Evolutionary conservation across 768 basidiomycete genomes (phyloP).

Genomic region (Scleroderma citrinum): DNA sequence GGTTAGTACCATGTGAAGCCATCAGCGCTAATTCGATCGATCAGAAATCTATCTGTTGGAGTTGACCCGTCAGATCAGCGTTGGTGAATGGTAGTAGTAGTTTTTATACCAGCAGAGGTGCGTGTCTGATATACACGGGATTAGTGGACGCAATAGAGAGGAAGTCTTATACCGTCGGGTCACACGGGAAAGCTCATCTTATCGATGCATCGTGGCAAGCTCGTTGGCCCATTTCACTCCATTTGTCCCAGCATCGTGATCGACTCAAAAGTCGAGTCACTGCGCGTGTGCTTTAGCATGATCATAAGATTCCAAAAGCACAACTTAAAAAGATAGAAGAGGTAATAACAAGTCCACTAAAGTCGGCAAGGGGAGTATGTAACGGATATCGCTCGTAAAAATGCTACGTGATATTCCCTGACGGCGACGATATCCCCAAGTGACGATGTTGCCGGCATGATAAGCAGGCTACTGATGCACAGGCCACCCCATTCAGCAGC

Average conservation of each 20-base stretch:
- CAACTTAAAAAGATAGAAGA: neutral
- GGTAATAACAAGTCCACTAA: constrained; percentile 2
- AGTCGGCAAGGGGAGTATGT: constrained; percentile 23
- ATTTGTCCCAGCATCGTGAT: neutral
- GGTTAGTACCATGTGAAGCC: neutral
- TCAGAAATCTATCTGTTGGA: neutral
- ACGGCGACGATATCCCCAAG: constrained; percentile 22
- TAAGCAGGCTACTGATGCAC: constrained; percentile 10
- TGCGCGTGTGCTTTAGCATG: neutral
- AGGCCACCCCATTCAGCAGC: constrained; percentile 55
- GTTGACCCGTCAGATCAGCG: no score
- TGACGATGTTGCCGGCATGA: constrained; percentile 10
- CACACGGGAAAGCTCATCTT: neutral
- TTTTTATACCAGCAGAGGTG: no score
- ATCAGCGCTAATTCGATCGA: neutral
- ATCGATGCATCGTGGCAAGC: neutral
- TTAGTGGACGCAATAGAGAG: no score
- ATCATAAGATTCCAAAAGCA: constrained; percentile 1
- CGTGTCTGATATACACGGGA: no score
- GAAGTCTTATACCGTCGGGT: neutral
- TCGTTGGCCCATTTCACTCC: no score
- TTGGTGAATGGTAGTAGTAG: no score
- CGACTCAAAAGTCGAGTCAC: neutral
- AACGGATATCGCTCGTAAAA: constrained; percentile 28
- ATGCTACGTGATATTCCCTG: constrained; percentile 20